Evolutionary conservation across 331 rosid genomes (phyloP), one percentile per base, ranked within the genome.

Genomic region (Pyracantha coccinea): DNA sequence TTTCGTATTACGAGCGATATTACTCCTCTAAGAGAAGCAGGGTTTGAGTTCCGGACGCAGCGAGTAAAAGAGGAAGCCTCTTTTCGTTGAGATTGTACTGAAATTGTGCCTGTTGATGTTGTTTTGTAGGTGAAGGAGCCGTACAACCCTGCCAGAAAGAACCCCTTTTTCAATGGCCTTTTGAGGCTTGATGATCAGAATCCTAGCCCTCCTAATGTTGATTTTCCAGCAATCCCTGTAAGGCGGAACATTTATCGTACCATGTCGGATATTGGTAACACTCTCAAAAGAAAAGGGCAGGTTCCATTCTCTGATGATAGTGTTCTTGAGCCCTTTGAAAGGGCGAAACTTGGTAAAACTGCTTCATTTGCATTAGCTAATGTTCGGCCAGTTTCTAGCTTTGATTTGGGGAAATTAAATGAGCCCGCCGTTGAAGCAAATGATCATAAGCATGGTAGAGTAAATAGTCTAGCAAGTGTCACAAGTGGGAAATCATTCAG

Each of bases 41-140:
- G 15, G 47, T 41, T 41, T 41, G 47, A 41, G 11, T 41, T 11
- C 3, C 15, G 15, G 5, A 3, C 3, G 15, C 11, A 41, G 1
- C 3, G 47, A 11, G 47, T 41, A 41, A 41, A 35, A 41, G 47
- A 41, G 47, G 47, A 41, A 11, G 47, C 47, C 47, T 41, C 21
- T 31, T 7, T 28, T 52, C 74, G 32, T 72, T 41, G 32, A 25
- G 27, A 17, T 23, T 60, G 45, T 61, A 52, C 54, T 52, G 8
- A 19, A 50, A 66, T 24, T 75, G 65, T 74, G 50, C 62, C 38
- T 25, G 15, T 17, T 29, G 7, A 25, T 27, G 32, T 64, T 16
- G 4, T 9, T 35, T 41, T 75, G 79, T 80, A 90, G 98, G 86
- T 73, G 76, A 79, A 90, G 96, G 87, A 79, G 63, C 74, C 75